Evolutionary conservation across 345 rosid species (phyloP).

Genomic region (Syzygium jambos): DNA sequence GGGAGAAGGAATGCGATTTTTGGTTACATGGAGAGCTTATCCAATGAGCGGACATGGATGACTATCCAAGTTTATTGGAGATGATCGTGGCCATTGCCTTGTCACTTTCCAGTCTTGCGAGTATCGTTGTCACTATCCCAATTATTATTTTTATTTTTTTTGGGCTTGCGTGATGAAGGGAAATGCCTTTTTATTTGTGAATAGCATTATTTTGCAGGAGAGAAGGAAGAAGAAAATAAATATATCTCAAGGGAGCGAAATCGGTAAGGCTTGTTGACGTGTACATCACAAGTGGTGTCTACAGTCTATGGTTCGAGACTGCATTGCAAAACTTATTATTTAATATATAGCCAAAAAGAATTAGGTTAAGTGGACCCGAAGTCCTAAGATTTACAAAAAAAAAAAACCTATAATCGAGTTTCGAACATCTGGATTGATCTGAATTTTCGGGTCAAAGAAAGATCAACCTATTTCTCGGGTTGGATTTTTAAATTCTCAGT

Average conservation of each 20-base stretch:
- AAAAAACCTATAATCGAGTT: neutral
- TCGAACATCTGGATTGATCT: neutral
- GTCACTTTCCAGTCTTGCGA: neutral
- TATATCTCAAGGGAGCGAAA: too few relatives aligned
- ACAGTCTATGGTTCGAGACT: neutral
- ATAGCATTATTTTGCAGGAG: neutral
- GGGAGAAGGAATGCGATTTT: neutral
- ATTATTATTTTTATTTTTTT: too few relatives aligned
- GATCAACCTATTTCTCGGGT: neutral
- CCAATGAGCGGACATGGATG: neutral
- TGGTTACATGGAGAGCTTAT: conserved; percentile 1
- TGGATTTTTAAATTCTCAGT: neutral
- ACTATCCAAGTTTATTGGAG: neutral
- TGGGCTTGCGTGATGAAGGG: neutral
- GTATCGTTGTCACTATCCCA: neutral
- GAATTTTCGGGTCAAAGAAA: neutral
- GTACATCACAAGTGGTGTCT: neutral
- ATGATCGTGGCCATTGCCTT: neutral
- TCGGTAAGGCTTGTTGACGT: neutral
- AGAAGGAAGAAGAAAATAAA: neutral
- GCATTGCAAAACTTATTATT: neutral
- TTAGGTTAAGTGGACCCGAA: neutral
- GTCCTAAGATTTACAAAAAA: neutral
- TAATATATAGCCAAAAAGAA: neutral
- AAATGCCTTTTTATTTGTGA: neutral